Percentiles rank a stretch among this genome's conserved stretches.
phyloP scores from a whole-genome alignment of 202 grass and related monocot genomes.

The Saccharum hybrid region DNA sequence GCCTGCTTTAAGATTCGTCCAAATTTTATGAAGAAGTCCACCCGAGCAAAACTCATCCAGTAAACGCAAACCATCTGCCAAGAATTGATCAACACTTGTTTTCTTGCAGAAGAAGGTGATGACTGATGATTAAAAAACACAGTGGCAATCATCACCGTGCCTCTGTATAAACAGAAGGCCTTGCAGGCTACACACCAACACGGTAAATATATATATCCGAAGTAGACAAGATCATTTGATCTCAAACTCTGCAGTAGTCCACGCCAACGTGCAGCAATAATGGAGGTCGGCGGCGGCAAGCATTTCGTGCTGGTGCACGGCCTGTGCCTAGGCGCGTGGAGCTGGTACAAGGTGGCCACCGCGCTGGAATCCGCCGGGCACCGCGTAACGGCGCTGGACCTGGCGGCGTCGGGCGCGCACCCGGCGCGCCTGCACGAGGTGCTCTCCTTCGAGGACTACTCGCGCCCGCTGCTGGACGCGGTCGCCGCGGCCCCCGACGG shows the following conservation, averaged over 20 bases:
- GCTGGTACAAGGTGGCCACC: conserved; percentile 56
- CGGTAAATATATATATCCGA: neutral
- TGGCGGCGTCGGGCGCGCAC: conserved; percentile 47
- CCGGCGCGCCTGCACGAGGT: conserved; percentile 46
- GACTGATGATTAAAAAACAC: too few species aligned
- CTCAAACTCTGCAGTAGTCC: neutral
- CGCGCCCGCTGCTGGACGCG: conserved; percentile 43
- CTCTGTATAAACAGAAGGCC: too few species aligned
- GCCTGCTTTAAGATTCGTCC: too few species aligned
- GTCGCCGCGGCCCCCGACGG: conserved; percentile 42
- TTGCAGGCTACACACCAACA: too few species aligned
- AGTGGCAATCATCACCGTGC: too few species aligned
- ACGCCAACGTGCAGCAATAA: neutral
- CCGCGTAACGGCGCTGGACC: conserved; percentile 49
- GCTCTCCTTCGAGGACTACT: conserved; percentile 46
- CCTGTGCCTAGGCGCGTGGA: conserved; percentile 53
- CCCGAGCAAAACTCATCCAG: too few species aligned
- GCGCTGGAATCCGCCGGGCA: conserved; percentile 36
- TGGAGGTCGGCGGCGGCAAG: conserved; percentile 7
- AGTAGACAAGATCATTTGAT: neutral
- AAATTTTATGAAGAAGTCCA: too few species aligned
- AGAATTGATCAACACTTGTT: too few species aligned
- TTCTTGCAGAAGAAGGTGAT: too few species aligned
- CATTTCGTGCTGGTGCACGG: conserved; percentile 58
- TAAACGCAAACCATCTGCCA: too few species aligned